Evolutionary conservation across 129 eudicot genomes (phyloP), one percentile per base, ranked within the genome.

Genomic region (Flaveria sonorensis): DNA sequence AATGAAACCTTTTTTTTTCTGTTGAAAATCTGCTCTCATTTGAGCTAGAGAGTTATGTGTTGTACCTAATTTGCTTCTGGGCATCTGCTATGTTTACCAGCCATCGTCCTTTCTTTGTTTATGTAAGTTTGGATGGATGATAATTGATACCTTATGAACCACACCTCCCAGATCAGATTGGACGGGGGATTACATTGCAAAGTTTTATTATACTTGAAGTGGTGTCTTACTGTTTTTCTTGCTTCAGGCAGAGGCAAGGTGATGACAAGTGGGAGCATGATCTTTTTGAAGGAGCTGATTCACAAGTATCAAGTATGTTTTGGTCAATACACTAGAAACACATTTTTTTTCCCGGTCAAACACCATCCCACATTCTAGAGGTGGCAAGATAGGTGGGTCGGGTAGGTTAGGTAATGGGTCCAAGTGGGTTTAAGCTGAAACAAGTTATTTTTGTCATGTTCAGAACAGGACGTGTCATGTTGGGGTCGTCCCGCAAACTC

Each of bases 251-350:
- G 72, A 86, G 98, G 75, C 96, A 89, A 78, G 94, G 85, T 63
- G 90, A 86, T 81, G 96, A 90, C 81, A 93, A 93, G 81, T 93
- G 98, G 98, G 90, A 90, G 73, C 98, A 90, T 60, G 98, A 92
- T 85, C 94, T 93, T 64, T 93, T 70, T 50, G 86, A 90, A 45
- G 75, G 74, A 68, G 78, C 81, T 61, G 90, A 82, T 80, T 85
- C 93, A 42, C 97, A 83, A 81, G 81, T 77, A 57, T 90, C 92
- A 87, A 89, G 97, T 89, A 89, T 32, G 88, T 26, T 73, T 67
- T 16, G 36, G 59, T 82, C 9, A 56, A 50, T 20, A 79, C 77
- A 59, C 20, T 12, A 48, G 19, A 47, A 9, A 15, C n/a, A n/a
- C n/a, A n/a, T 14, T 12, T 2, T 63, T 50, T 16, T 18, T 40